These are phyloP conservation scores for Pelargonium cotyledonis DNA, from an alignment of 441 rosid genomes.

Conservation along the genomic window DNA sequence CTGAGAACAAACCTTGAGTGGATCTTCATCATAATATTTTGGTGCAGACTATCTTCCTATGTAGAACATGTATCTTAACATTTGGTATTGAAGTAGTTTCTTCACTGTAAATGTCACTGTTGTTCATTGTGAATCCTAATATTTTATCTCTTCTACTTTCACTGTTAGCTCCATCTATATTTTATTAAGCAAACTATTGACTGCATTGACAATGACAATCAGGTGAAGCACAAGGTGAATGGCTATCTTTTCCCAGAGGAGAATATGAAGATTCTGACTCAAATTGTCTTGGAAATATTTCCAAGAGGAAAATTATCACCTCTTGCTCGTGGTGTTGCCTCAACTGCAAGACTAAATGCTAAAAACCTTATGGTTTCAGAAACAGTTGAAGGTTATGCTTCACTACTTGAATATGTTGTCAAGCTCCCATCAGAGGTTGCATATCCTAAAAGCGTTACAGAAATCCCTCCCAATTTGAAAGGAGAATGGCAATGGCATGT, in stretches of 20 bases:
- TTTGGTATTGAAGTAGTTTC: background rate
- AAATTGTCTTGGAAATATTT: slow-evolving; percentile 49
- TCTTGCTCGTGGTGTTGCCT: slow-evolving; percentile 49
- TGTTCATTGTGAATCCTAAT: background rate
- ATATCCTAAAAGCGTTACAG: slow-evolving; percentile 46
- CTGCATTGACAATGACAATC: slow-evolving; percentile 40
- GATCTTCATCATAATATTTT: background rate
- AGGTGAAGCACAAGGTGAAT: slow-evolving; percentile 89
- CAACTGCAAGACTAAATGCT: slow-evolving; percentile 49
- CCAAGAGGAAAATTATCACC: slow-evolving; percentile 55
- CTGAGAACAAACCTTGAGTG: background rate
- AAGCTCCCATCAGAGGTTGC: slow-evolving; percentile 83
- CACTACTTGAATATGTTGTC: slow-evolving; percentile 57
- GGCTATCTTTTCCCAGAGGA: slow-evolving; percentile 83
- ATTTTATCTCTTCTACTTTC: background rate
- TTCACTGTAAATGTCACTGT: background rate
- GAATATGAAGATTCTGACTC: slow-evolving; percentile 45
- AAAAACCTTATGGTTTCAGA: slow-evolving; percentile 74
- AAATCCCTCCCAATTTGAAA: slow-evolving; percentile 42
- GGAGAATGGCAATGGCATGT: slow-evolving; percentile 77
- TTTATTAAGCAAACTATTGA: slow-evolving; percentile 35
- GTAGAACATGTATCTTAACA: background rate
- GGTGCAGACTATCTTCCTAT: background rate
- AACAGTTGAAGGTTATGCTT: slow-evolving; percentile 66
- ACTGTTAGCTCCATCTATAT: slow-evolving; percentile 11